Evolutionary conservation across 495 filamentous ascomycete species (phyloP), one percentile per base, ranked within the genome.

Genomic region (Hyaloscypha finlandica): DNA sequence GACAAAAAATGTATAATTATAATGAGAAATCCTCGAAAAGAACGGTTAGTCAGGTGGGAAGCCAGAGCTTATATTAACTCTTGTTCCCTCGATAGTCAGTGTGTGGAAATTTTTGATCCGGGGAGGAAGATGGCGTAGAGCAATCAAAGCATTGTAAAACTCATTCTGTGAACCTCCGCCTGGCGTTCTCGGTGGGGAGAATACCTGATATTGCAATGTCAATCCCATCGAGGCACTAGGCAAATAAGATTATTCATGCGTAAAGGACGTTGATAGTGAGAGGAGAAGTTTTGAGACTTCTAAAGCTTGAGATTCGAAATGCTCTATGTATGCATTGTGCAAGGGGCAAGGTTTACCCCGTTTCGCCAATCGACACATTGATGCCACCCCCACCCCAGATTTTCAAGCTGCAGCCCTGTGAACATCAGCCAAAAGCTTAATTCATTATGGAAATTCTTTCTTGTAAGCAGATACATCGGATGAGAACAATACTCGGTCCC

Each of bases 51-150:
- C 55, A 58, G 1, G 14, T 58, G 20, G 20, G 19, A 8, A 16
- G 29, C 2, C 1, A 32, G 8, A 0, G 55, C 59, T 62, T 31
- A 29, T 30, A 22, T 52, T 51, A n/a, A 37, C 33, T 32, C 25
- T 14, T 29, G 29, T 51, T 31, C 30, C n/a, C 59, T 30, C 42
- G 59, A 51, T 4, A 52, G 33, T 62, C 37, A 2, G 59, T 29
- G 59, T 62, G 59, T 62, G 59, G 25, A 62, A 62, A 62, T 62
- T 6, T 4, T 25, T 62, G 37, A 25, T 20, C 19, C 22, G 22
- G 51, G 22, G 51, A 53, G 22, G 55, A 11, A 58, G 29, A 31
- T 9, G n/a, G 29, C 2, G 29, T 30, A 6, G 55, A 32, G 30
- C 30, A 29, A 58, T 58, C 30, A 30, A 29, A 29, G 14, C 29